Evolutionary conservation across 1,284 basidiomycete species (phyloP).

Genomic region (Puccinia polysora): DNA sequence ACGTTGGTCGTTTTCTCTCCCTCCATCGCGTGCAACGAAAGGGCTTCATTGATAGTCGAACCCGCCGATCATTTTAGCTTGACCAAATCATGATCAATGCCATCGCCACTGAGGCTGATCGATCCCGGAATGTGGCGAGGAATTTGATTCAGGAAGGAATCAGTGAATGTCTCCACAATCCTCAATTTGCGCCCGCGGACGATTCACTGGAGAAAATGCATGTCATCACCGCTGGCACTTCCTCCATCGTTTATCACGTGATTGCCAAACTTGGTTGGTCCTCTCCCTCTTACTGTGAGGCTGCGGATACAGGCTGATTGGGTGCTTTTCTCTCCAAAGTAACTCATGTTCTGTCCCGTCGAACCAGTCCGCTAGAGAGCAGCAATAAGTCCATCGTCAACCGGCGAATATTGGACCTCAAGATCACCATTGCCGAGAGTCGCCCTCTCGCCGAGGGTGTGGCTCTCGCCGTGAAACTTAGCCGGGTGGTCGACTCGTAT

Average conservation of each 20-base stretch:
- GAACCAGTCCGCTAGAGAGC: conserved; percentile 6
- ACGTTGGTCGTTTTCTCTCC: conserved; percentile 6
- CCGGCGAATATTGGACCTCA: conserved; percentile 34
- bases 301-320: not conserved
- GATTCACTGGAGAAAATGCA: conserved; percentile 33
- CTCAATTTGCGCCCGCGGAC: conserved; percentile 20
- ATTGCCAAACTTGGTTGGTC: conserved; percentile 33
- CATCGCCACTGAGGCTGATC: conserved; percentile 39
- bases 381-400: conserved; percentile 17
- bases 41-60: not conserved
- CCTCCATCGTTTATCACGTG: conserved; percentile 27
- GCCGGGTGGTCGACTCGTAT: conserved; percentile 13
- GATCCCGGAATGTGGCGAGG: conserved; percentile 24
- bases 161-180: conserved; percentile 34
- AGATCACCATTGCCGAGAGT: conserved; percentile 36
- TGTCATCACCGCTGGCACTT: conserved; percentile 31
- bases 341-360: conserved; percentile 27
- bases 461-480: conserved; percentile 26
- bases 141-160: conserved; percentile 25
- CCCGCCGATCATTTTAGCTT: not conserved
- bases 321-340: conserved; percentile 6
- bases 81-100: conserved; percentile 32
- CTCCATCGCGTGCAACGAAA: not conserved
- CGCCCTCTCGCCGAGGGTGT: conserved; percentile 39
- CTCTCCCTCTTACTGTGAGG: not conserved